Percentiles rank a stretch among this genome's conserved stretches.
Evolutionary conservation across 164 flowering plant species (phyloP).

Genomic region (Taxillus chinensis): DNA sequence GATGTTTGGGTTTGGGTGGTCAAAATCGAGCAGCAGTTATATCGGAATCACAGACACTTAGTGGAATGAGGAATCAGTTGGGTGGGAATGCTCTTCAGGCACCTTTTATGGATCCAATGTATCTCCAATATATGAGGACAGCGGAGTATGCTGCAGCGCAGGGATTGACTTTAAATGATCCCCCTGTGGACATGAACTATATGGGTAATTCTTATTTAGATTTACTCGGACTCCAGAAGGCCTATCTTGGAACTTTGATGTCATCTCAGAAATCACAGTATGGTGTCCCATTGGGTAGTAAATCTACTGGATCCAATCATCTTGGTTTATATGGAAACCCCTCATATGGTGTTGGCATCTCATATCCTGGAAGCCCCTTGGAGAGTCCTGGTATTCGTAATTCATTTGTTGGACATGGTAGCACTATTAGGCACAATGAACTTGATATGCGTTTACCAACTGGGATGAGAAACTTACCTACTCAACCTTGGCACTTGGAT

Average conservation of each 20-base stretch:
- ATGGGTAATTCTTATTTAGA: conserved; percentile 47
- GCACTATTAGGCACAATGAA: conserved; percentile 65
- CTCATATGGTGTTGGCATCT: conserved; percentile 50
- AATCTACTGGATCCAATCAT: conserved; percentile 38
- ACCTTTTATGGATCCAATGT: conserved; percentile 46
- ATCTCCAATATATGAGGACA: conserved; percentile 56
- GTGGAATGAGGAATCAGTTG: conserved; percentile 33
- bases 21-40: conserved; percentile 20
- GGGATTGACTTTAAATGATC: conserved; percentile 52
- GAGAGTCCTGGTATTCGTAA: conserved; percentile 46
- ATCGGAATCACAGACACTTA: conserved; percentile 33
- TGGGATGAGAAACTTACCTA: conserved; percentile 53
- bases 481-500: conserved; percentile 59
- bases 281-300: conserved; percentile 33
- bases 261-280: conserved; percentile 70
- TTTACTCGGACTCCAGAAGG: conserved; percentile 50
- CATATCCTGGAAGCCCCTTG: conserved; percentile 78
- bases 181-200: conserved; percentile 45
- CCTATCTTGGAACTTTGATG: conserved; percentile 48
- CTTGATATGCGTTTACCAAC: conserved; percentile 45
- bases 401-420: conserved; percentile 60
- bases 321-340: conserved; percentile 69
- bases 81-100: conserved; percentile 33
- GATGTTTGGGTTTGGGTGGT: conserved; percentile 28
- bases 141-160: conserved; percentile 52